Percentiles rank a stretch among this genome's conserved stretches.
These are phyloP conservation scores for Moniliella sp. DNA, from an alignment of 1,284 basidiomycete species.

Conservation along the genomic window DNA sequence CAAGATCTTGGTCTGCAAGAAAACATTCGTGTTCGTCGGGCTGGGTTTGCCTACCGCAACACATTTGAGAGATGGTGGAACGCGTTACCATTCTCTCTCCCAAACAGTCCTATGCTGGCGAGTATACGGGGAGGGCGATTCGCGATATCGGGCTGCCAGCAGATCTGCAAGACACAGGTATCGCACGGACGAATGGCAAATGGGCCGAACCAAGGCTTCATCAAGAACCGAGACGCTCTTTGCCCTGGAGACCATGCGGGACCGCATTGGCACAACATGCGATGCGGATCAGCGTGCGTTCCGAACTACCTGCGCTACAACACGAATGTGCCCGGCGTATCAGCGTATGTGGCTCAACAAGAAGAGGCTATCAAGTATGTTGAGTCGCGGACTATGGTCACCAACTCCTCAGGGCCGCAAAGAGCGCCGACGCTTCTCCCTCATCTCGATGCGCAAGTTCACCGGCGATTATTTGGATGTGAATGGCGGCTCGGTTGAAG, in stretches of 20 bases:
- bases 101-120: slow-evolving; percentile 85
- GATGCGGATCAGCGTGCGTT: slow-evolving; percentile 78
- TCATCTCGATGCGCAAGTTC: slow-evolving; percentile 80
- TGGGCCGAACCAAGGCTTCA: slow-evolving; percentile 94
- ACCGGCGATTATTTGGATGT: slow-evolving; percentile 90
- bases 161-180: slow-evolving; percentile 81
- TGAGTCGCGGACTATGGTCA: slow-evolving; percentile 82
- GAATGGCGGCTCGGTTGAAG: slow-evolving; percentile 44
- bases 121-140: slow-evolving; percentile 90
- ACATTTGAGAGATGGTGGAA: slow-evolving; percentile 85
- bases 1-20: slow-evolving; percentile 93
- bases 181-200: slow-evolving; percentile 96
- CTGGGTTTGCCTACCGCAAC: slow-evolving; percentile 90
- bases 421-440: slow-evolving; percentile 74
- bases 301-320: slow-evolving; percentile 85
- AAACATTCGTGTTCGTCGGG: slow-evolving; percentile 87
- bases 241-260: slow-evolving; percentile 91
- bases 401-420: slow-evolving; percentile 70
- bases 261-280: slow-evolving; percentile 99
- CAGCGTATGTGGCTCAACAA: slow-evolving; percentile 97
- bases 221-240: slow-evolving; percentile 97
- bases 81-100: slow-evolving; percentile 83
- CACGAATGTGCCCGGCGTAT: slow-evolving; percentile 82
- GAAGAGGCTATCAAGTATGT: slow-evolving; percentile 69
- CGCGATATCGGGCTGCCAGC: slow-evolving; percentile 72